These are phyloP conservation scores for Clonostachys byssicola DNA, from an alignment of 2,329 filamentous ascomycete species.

Conservation along the genomic window DNA sequence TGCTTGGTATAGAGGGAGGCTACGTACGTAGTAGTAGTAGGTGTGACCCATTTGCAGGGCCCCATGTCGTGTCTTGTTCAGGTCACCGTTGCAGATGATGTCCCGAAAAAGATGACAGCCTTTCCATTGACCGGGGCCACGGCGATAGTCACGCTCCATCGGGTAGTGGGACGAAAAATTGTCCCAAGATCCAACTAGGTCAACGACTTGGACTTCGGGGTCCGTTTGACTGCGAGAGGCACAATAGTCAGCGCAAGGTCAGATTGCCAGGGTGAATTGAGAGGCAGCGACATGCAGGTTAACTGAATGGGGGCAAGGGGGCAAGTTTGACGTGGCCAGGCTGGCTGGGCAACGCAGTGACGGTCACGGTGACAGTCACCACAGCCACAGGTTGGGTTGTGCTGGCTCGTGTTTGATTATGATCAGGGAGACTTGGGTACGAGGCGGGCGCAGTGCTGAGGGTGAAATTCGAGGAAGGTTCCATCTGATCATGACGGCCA, in stretches of 20 bases:
- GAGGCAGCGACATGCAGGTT: too few relatives aligned
- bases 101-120: conserved; percentile 84
- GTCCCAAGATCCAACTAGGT: conserved; percentile 90
- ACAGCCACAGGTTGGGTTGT: too few relatives aligned
- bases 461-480: background rate
- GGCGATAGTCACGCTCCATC: conserved; percentile 76
- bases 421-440: too few relatives aligned
- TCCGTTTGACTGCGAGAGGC: conserved; percentile 47
- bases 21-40: conserved; percentile 91
- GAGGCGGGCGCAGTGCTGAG: conserved; percentile 1
- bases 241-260: too few relatives aligned
- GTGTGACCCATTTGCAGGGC: conserved; percentile 88
- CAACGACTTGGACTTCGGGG: conserved; percentile 63
- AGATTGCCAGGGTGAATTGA: too few relatives aligned
- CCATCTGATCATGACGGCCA: too few relatives aligned
- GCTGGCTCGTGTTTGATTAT: too few relatives aligned
- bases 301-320: too few relatives aligned
- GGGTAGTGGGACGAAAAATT: conserved; percentile 78
- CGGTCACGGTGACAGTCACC: too few relatives aligned
- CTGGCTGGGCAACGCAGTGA: too few relatives aligned
- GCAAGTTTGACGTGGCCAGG: too few relatives aligned
- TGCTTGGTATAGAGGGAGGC: background rate
- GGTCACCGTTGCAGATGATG: conserved; percentile 73
- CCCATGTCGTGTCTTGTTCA: conserved; percentile 55
- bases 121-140: conserved; percentile 74